Percentiles rank a stretch among this genome's conserved stretches.
Conservation (phyloP, 768 basidiomycete genomes). For the Lactarius vividus region DNA sequence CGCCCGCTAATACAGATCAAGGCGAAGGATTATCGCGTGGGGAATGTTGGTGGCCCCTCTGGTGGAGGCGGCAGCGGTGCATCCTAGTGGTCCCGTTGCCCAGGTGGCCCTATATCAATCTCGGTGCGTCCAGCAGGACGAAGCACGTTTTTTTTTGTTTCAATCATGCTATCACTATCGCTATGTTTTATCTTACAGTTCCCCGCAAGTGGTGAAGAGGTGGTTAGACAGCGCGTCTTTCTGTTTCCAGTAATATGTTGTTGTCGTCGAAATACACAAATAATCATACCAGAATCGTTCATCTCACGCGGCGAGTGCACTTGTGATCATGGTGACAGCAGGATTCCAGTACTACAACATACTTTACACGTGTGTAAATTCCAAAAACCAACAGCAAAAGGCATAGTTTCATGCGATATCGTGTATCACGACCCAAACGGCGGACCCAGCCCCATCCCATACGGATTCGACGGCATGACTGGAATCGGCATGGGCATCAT, state of each 20-base stretch:
- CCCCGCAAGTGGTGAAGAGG: too few species aligned
- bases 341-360: background rate
- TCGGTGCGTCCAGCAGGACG: too few species aligned
- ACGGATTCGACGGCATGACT: constrained; percentile 17
- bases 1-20: background rate
- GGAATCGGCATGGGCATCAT: constrained; percentile 17
- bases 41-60: background rate
- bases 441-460: constrained; percentile 22
- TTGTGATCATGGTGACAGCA: too few species aligned
- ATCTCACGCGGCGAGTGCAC: background rate
- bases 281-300: background rate
- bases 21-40: constrained; percentile 14
- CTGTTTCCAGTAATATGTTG: background rate
- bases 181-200: too few species aligned
- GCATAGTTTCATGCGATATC: background rate
- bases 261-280: background rate
- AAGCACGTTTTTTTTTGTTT: too few species aligned
- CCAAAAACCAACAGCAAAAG: background rate
- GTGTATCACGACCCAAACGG: constrained; percentile 18
- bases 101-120: too few species aligned
- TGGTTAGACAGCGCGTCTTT: too few species aligned
- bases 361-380: background rate
- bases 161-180: too few species aligned
- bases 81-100: background rate
- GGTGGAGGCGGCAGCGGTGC: background rate